Base-by-base conservation (phyloP, 2,329 filamentous ascomycete species). In the Claviceps monticola region DNA sequence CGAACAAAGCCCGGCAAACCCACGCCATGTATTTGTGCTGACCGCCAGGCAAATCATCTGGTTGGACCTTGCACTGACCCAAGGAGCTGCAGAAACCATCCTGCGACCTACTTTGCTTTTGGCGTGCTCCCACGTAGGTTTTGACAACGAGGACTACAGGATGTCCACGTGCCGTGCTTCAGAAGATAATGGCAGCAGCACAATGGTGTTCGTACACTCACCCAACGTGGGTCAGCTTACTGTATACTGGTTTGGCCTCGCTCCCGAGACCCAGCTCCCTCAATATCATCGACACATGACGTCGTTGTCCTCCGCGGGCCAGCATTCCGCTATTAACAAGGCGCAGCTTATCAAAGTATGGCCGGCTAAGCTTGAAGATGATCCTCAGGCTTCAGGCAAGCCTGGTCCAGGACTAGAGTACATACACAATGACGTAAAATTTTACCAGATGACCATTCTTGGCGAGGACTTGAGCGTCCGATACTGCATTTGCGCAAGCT, bases 11-110 rank as follows among this genome's bases (percentile, higher is more conserved):
- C 71, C 73, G 1, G 59, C 63, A 2, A 66, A 74, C 50, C 65
- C 68, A 5, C 67, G 69, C 26, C 72, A 78, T n/a, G 58, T 80
- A 1, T 77, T 82, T 52, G 66, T 86, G 9, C 65, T 86, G 45
- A 86, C 81, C 1, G 73, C 71, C 13, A 68, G 68, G 0, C 68
- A 67, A 29, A 51, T 84, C 0, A 66, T 74, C 37, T 71, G 76
- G 66, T 56, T 79, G n/a, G 67, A 73, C 47, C 59, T 76, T 14
- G 62, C 57, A 48, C 53, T 52, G 47, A 51, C 19, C n/a, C 34
- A 5, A 16, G 45, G 21, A 19, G 23, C 16, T 16, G 29, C 56
- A 5, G 54, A 55, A 5, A 46, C 39, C 6, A 37, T 48, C 0
- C 17, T 53, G 8, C 60, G 56, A 26, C 60, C 63, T 4, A 37